Evolutionary conservation across 805 yeast genomes (phyloP).

Genomic region (Isabelozyma rhagii): DNA sequence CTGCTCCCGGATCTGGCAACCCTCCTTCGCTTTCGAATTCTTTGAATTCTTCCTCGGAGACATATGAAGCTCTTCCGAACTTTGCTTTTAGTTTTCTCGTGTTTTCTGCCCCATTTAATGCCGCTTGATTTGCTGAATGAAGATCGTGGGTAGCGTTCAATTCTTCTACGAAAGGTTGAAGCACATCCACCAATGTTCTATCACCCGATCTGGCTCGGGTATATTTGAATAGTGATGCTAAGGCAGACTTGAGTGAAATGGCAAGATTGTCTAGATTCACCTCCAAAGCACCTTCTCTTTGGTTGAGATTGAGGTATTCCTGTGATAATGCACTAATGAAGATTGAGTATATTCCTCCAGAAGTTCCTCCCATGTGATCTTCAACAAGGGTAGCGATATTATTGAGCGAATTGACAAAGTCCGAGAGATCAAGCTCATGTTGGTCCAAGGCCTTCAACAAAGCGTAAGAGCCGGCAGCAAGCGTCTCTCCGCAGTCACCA

Average conservation of each 20-base stretch:
- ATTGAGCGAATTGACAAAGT: slow-evolving; percentile 50
- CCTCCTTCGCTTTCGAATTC: slow-evolving; percentile 45
- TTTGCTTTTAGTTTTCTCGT: slow-evolving; percentile 71
- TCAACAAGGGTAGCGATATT: slow-evolving; percentile 75
- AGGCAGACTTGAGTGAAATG: background rate
- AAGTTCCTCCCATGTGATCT: slow-evolving; percentile 88
- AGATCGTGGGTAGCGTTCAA: slow-evolving; percentile 50
- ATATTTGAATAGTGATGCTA: slow-evolving; percentile 54
- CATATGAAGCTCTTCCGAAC: slow-evolving; percentile 87
- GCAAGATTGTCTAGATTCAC: background rate
- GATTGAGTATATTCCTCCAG: slow-evolving; percentile 84
- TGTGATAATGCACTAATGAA: slow-evolving; percentile 52
- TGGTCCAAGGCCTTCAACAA: slow-evolving; percentile 48
- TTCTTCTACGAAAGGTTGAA: slow-evolving; percentile 70
- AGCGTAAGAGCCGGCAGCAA: slow-evolving; percentile 71
- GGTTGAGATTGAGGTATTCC: background rate
- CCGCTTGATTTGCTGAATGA: slow-evolving; percentile 58
- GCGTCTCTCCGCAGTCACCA: slow-evolving; percentile 88
- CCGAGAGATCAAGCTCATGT: slow-evolving; percentile 24
- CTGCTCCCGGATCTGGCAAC: slow-evolving; percentile 85
- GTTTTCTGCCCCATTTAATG: slow-evolving; percentile 62
- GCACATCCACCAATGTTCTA: slow-evolving; percentile 76
- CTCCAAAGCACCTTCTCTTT: slow-evolving; percentile 36
- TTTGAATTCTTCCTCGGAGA: slow-evolving; percentile 44
- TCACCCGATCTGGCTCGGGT: slow-evolving; percentile 85